Percentiles rank a stretch among this genome's conserved stretches.
Conservation (phyloP, 2,329 filamentous ascomycete genomes). For the Alternaria ventricosa region DNA sequence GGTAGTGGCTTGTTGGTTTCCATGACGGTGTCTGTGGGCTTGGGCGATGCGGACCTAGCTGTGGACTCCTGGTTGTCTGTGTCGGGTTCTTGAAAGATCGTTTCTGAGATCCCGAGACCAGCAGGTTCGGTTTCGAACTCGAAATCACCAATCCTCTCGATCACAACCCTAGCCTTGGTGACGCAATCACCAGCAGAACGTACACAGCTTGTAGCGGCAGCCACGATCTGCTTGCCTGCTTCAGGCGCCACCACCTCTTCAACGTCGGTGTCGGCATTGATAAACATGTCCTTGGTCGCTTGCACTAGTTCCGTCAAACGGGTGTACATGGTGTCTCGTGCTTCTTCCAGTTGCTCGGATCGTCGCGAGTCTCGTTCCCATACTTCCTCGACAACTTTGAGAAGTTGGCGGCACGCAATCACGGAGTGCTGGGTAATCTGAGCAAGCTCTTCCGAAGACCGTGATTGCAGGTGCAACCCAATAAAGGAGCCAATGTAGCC, state of each 20-base stretch:
- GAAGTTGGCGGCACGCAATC: conserved; percentile 77
- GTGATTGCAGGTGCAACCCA: conserved; percentile 90
- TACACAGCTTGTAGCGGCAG: conserved; percentile 85
- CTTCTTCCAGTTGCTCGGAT: conserved; percentile 69
- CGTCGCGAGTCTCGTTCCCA: conserved; percentile 76
- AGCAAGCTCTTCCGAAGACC: conserved; percentile 83
- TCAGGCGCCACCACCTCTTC: conserved; percentile 80
- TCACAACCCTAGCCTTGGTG: conserved; percentile 80
- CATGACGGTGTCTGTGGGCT: conserved; percentile 18
- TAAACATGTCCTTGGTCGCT: conserved; percentile 80
- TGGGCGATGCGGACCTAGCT: conserved; percentile 12
- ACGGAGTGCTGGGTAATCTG: conserved; percentile 84
- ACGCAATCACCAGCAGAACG: conserved; percentile 91
- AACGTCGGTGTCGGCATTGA: conserved; percentile 69
- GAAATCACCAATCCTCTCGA: conserved; percentile 90
- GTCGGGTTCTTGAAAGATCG: conserved; percentile 43
- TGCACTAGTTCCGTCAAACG: conserved; percentile 80
- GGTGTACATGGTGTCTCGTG: conserved; percentile 78
- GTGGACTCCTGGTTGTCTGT: conserved; percentile 18
- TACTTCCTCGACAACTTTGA: conserved; percentile 81
- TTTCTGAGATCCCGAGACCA: conserved; percentile 51
- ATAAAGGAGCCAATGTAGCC: conserved; percentile 93
- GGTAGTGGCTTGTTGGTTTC: conserved; percentile 49
- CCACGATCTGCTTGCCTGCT: conserved; percentile 76
- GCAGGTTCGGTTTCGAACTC: conserved; percentile 65